Base-by-base conservation (phyloP, 2,329 filamentous ascomycete species). In the Aspergillus felis region DNA sequence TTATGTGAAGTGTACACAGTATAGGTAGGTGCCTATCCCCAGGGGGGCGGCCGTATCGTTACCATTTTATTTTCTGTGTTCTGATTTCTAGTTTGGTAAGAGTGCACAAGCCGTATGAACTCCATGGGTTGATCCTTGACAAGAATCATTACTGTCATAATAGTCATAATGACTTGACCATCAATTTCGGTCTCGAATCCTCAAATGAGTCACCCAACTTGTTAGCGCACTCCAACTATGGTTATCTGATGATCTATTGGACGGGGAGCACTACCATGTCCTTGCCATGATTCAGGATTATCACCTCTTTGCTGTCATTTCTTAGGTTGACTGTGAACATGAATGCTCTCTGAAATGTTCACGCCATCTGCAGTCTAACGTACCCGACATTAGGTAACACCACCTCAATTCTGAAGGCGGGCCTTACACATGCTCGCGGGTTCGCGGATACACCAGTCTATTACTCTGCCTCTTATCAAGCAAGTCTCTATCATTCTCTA, bases 301-400 rank as follows among this genome's bases (percentile, higher is more conserved):
- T 17, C 32, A 17, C 32, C 32, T 17, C 14, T 17, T 38, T 35
- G 32, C 14, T 38, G 32, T 38, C 32, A 35, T 14, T 35, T 35
- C 12, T 35, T 35, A 17, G 32, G 6, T 35, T 35, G 32, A 14
- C 14, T 17, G 32, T 7, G 14, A 14, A 17, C 5, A 17, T 35
- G 14, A 35, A 38, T 38, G 14, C 14, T 38, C 32, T 38, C 32
- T 17, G 32, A 38, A 7, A 38, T 38, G 14, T 38, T 42, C 28
- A 55, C 35, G 54, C 57, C 57, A 57, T 52, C 60, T 64, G 61
- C 61, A 62, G 58, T 50, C 59, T 54, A 57, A 62, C 56, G 55
- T 62, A 64, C 60, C 61, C 58, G 62, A 64, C 60, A 28, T 22
- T 12, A 12, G n/a, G 20, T 44, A 44, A 22, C 41, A 44, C 41